A percentile compares a stretch with the other conserved stretches of the same genome.
Evolutionary conservation across 305 asterid species (phyloP).

Genomic region (Coffea humblotiana): DNA sequence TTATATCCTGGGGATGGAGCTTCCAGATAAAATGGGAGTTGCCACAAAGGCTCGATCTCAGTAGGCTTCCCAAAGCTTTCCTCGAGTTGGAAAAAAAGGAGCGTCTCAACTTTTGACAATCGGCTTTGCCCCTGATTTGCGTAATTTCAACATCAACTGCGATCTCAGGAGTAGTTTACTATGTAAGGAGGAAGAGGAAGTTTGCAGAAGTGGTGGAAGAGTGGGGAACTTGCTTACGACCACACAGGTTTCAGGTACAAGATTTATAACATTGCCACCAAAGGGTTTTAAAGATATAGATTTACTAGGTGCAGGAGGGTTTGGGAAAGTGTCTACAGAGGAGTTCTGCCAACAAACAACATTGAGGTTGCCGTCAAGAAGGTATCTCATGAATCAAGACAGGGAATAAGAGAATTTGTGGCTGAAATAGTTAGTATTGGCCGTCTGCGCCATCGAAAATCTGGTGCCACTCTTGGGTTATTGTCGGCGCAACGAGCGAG

Average conservation of each 20-base stretch:
- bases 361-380: constrained; percentile 52
- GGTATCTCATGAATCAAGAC: constrained; percentile 59
- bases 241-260: no score
- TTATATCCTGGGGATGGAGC: constrained; percentile 37
- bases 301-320: constrained; percentile 58
- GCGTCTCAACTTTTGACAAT: constrained; percentile 14
- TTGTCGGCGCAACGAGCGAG: constrained; percentile 29
- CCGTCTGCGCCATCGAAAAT: constrained; percentile 54
- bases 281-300: constrained; percentile 54
- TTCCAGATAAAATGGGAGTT: constrained; percentile 26
- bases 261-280: no score
- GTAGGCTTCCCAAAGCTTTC: constrained; percentile 33
- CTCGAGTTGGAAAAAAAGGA: constrained; percentile 26
- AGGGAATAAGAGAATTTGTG: constrained; percentile 59
- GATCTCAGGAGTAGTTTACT: constrained; percentile 3
- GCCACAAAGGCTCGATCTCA: constrained; percentile 23
- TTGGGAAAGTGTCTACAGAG: constrained; percentile 67
- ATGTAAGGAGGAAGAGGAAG: constrained; percentile 38
- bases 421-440: constrained; percentile 65
- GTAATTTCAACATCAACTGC: not conserved
- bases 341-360: constrained; percentile 41
- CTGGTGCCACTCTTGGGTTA: constrained; percentile 41
- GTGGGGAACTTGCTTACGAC: no score
- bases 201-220: constrained; percentile 18
- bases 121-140: constrained; percentile 17